phyloP scores from a whole-genome alignment of 2,329 filamentous ascomycete genomes.

The Clarireedia monteithiana region DNA sequence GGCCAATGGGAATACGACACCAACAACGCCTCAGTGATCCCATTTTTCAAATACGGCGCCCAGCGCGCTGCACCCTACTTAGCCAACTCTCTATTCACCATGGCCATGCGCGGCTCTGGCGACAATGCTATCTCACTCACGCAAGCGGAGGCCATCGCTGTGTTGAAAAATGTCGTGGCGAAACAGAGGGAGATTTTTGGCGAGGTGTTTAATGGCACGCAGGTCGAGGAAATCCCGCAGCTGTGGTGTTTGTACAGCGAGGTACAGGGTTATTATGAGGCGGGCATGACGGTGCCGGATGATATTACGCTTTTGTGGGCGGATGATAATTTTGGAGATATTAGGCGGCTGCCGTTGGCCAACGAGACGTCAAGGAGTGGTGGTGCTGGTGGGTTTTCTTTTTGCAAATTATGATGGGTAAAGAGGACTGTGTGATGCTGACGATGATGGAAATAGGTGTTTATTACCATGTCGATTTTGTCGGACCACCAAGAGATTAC shows the following conservation, averaged over 20 bases:
- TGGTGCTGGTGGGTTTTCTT: constrained; percentile 42
- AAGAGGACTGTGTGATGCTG: not conserved
- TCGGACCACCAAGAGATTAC: constrained; percentile 40
- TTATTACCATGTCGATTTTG: constrained; percentile 54
- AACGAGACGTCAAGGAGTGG: constrained; percentile 52
- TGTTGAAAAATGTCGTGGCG: constrained; percentile 52
- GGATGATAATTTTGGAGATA: constrained; percentile 63
- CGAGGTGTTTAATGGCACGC: constrained; percentile 42
- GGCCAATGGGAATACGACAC: constrained; percentile 63
- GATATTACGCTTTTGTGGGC: constrained; percentile 61
- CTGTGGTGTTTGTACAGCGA: constrained; percentile 71
- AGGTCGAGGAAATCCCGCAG: constrained; percentile 47
- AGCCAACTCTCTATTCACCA: constrained; percentile 55
- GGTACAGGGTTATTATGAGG: constrained; percentile 60
- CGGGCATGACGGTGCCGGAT: constrained; percentile 56
- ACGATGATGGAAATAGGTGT: constrained; percentile 31
- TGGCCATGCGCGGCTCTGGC: constrained; percentile 62
- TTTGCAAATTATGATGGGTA: not conserved
- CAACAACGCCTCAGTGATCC: constrained; percentile 60
- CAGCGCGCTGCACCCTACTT: constrained; percentile 58
- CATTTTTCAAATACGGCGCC: constrained; percentile 62
- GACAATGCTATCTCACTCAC: constrained; percentile 53
- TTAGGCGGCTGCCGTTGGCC: constrained; percentile 50
- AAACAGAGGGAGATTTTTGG: constrained; percentile 52
- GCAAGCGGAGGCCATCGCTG: constrained; percentile 45